Evolutionary conservation across 495 filamentous ascomycete genomes (phyloP).

Genomic region (Penicillium crystallinum): DNA sequence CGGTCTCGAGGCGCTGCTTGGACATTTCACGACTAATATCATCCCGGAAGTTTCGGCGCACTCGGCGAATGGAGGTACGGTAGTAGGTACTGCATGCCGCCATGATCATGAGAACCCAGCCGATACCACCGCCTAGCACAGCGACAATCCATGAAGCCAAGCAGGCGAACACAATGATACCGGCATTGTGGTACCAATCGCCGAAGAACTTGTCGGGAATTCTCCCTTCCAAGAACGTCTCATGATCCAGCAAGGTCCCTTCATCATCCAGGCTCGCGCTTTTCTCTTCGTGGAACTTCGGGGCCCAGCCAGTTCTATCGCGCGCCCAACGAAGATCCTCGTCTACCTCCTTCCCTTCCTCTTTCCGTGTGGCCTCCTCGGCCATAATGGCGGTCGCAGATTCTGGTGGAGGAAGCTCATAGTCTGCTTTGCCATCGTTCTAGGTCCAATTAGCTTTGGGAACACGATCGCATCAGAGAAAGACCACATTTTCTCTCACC

Average conservation of each 20-base stretch:
- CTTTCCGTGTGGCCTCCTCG: conserved; percentile 40
- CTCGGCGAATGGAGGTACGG: conserved; percentile 86
- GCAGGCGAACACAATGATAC: conserved; percentile 86
- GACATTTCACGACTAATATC: conserved; percentile 91
- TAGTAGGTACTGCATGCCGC: conserved; percentile 91
- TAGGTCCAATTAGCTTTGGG: conserved; percentile 13
- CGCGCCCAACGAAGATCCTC: conserved; percentile 64
- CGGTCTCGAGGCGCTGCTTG: conserved; percentile 82
- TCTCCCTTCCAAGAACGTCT: conserved; percentile 78
- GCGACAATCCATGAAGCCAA: conserved; percentile 87
- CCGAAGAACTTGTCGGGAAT: conserved; percentile 90
- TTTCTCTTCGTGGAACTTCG: conserved; percentile 62
- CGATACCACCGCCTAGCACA: conserved; percentile 82
- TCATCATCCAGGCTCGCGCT: conserved; percentile 47
- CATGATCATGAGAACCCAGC: conserved; percentile 91
- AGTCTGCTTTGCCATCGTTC: conserved; percentile 64
- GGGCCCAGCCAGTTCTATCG: conserved; percentile 79
- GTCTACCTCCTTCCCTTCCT: conserved; percentile 38
- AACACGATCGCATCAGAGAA: background rate
- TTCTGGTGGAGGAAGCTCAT: conserved; percentile 72
- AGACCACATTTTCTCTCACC: conserved; percentile 32
- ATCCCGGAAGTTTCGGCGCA: conserved; percentile 93
- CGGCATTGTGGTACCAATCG: conserved; percentile 98
- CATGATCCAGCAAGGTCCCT: conserved; percentile 75
- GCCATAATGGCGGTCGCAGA: conserved; percentile 58